phyloP scores from a whole-genome alignment of 2,329 filamentous ascomycete species.

The Cryphonectria nitschkei region DNA sequence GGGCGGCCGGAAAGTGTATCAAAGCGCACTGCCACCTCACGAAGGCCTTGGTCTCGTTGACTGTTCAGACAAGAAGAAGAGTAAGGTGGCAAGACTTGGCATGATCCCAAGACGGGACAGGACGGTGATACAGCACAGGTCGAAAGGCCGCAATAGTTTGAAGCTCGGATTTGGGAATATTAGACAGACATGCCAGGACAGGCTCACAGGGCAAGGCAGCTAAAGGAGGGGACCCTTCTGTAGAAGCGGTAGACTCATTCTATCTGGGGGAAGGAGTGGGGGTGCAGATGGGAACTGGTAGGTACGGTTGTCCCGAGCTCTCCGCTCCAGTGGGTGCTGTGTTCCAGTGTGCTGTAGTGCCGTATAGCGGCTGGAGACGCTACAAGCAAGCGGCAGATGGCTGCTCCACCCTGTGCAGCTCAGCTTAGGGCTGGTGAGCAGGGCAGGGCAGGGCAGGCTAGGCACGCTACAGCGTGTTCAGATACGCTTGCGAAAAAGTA shows the following conservation, averaged over 20 bases:
- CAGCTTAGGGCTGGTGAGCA: background rate
- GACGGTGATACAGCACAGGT: background rate
- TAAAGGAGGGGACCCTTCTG: background rate
- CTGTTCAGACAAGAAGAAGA: background rate
- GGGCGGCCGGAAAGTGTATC: background rate
- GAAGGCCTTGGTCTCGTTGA: background rate
- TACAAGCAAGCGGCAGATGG: background rate
- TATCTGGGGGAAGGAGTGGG: background rate
- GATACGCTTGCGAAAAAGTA: background rate
- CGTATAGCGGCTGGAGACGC: background rate
- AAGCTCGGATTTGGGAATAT: background rate
- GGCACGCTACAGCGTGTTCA: conserved; percentile 1
- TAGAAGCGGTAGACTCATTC: background rate
- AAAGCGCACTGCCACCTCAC: background rate
- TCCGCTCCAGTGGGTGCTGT: conserved; percentile 1
- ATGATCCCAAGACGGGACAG: background rate
- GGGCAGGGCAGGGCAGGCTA: background rate
- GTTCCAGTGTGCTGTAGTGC: background rate
- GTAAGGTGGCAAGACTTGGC: background rate
- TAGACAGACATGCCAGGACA: background rate
- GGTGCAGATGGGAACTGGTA: background rate
- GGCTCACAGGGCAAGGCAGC: background rate
- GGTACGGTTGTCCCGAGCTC: background rate
- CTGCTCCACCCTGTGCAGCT: conserved; percentile 1
- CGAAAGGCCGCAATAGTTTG: background rate